Percentiles rank a stretch among this genome's conserved stretches.
phyloP scores from a whole-genome alignment of 208 protist genomes.

The Perkinsela sp. region DNA sequence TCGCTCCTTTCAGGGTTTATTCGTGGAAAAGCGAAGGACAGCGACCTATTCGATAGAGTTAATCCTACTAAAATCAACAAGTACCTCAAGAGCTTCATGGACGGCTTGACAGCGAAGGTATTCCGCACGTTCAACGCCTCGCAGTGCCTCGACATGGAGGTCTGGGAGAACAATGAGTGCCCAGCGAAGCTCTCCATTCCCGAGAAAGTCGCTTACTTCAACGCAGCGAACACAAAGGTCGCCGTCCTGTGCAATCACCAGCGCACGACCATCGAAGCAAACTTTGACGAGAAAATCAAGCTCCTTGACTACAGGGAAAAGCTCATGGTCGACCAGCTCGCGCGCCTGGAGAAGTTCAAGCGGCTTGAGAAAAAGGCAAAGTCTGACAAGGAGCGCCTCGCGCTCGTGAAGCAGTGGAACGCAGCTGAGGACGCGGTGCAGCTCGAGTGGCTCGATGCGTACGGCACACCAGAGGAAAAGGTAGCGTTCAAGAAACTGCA shows the following conservation, averaged over 20 bases:
- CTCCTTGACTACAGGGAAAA: slow-evolving; percentile 19
- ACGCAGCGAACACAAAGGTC: slow-evolving; percentile 85
- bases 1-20: slow-evolving; percentile 60
- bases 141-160: slow-evolving; percentile 61
- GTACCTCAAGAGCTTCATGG: slow-evolving; percentile 85
- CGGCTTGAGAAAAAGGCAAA: slow-evolving; percentile 19
- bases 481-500: slow-evolving; percentile 45
- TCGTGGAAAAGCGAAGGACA: slow-evolving; percentile 20
- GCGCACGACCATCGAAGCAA: slow-evolving; percentile 68
- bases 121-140: slow-evolving; percentile 99
- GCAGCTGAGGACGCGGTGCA: slow-evolving; percentile 51
- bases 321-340: slow-evolving; percentile 13
- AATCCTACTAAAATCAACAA: slow-evolving; percentile 71
- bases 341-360: slow-evolving; percentile 29
- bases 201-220: slow-evolving; percentile 82
- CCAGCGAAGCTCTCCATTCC: slow-evolving; percentile 21
- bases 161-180: slow-evolving; percentile 1
- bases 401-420: slow-evolving; percentile 43
- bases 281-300: slow-evolving; percentile 32
- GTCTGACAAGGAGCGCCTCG: slow-evolving; percentile 14
- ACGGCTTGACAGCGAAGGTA: slow-evolving; percentile 85
- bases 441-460: slow-evolving; percentile 43
- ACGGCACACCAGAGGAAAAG: slow-evolving; percentile 56
- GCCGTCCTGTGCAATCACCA: slow-evolving; percentile 99
- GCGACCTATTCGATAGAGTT: slow-evolving; percentile 78